These are phyloP conservation scores for Colletotrichum echinochloae DNA, from an alignment of 2,329 filamentous ascomycete species.

Conservation along the genomic window DNA sequence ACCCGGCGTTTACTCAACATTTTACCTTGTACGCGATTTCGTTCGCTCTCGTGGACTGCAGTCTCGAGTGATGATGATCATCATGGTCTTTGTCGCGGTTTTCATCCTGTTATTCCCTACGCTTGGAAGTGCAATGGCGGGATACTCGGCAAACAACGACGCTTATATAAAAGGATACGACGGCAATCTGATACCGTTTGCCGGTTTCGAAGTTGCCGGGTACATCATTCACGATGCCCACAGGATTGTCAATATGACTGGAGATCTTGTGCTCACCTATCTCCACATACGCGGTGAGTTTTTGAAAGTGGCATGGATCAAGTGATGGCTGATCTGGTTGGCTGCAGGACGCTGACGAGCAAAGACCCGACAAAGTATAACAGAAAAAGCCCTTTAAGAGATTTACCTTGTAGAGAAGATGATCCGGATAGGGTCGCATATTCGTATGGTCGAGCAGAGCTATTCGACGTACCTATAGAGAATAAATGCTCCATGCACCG, in stretches of 20 bases:
- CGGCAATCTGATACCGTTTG: slow-evolving; percentile 40
- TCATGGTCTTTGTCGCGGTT: slow-evolving; percentile 44
- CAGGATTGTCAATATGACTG: slow-evolving; percentile 41
- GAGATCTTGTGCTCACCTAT: slow-evolving; percentile 36
- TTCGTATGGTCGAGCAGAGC: accelerated
- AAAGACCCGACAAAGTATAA: not conserved
- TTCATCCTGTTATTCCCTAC: slow-evolving; percentile 47
- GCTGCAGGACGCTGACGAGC: not conserved
- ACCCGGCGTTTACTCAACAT: slow-evolving; percentile 42
- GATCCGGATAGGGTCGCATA: too few relatives aligned
- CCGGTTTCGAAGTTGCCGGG: slow-evolving; percentile 37
- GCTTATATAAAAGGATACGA: slow-evolving; percentile 43
- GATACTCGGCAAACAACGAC: slow-evolving; percentile 44
- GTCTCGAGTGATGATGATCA: slow-evolving; percentile 43
- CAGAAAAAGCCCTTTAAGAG: too few relatives aligned
- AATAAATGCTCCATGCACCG: slow-evolving; percentile 18
- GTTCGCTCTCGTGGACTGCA: slow-evolving; percentile 36
- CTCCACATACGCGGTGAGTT: not conserved
- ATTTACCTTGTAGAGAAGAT: too few relatives aligned
- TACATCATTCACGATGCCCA: slow-evolving; percentile 45
- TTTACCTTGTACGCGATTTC: slow-evolving; percentile 42
- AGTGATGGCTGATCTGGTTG: too few relatives aligned
- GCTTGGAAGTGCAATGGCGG: slow-evolving; percentile 47
- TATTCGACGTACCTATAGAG: not conserved
- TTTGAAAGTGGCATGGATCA: not conserved